These are phyloP conservation scores for Lepidium africanum DNA, from an alignment of 345 rosid species.

Conservation along the genomic window DNA sequence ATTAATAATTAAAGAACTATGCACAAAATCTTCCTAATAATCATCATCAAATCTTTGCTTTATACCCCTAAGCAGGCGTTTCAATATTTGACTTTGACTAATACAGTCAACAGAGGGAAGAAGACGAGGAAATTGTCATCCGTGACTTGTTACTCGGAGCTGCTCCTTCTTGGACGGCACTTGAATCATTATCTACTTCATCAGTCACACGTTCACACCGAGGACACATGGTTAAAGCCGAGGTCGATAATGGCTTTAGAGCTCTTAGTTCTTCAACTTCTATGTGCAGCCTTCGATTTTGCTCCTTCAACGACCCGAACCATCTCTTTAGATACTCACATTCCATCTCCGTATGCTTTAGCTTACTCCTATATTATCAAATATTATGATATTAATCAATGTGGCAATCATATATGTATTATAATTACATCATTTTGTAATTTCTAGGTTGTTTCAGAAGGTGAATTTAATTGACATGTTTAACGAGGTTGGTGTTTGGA, in stretches of 20 bases:
- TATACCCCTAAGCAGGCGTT: conserved; percentile 16
- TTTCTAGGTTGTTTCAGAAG: background rate
- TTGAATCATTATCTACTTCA: conserved; percentile 9
- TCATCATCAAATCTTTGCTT: conserved; percentile 28
- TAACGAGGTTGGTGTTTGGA: background rate
- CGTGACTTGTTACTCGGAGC: background rate
- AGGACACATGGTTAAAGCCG: conserved; percentile 30
- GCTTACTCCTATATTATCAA: conserved; percentile 42
- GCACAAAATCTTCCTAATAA: conserved; percentile 27
- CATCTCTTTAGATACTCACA: conserved; percentile 51
- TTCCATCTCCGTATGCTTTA: conserved; percentile 60
- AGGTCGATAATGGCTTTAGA: conserved; percentile 17
- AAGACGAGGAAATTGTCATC: conserved; percentile 24
- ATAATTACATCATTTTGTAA: background rate
- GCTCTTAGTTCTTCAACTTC: conserved; percentile 56
- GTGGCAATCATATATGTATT: background rate
- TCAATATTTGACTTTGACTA: conserved; percentile 28
- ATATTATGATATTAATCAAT: background rate
- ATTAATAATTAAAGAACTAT: conserved; percentile 12
- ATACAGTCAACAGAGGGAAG: conserved; percentile 19
- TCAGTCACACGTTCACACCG: conserved; percentile 26
- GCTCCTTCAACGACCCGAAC: conserved; percentile 46
- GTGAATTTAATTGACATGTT: background rate
- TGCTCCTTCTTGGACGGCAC: conserved; percentile 18
- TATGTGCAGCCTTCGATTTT: conserved; percentile 48